Evolutionary conservation across 129 eudicot species (phyloP), one percentile per base, ranked within the genome.

Genomic region (Arctium minus): DNA sequence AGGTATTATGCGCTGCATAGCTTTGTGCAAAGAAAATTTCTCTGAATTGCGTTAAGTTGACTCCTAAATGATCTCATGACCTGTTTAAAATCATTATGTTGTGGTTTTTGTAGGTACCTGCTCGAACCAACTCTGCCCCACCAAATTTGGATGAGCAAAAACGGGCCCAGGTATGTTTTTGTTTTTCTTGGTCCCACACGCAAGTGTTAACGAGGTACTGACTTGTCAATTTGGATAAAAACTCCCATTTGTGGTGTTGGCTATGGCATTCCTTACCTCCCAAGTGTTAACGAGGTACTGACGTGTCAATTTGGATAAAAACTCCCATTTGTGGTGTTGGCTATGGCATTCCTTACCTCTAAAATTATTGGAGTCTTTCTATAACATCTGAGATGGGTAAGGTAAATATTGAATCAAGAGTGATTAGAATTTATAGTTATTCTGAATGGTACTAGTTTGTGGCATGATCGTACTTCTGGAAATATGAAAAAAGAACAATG

Each of bases 61-160:
- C 42, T 70, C 35, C 1, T 13, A 1, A 39, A 17, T 31, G 75
- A 72, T 39, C 5, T 70, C 39, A 17, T 44, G 32, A 62, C 12
- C 50, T 60, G n/a, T 75, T 36, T 2, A 33, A 31, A 77, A 39
- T 50, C 75, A 71, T 56, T 37, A 13, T 80, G 15, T 80, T 48
- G 12, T 69, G 86, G 9, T 77, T 69, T 81, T 40, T 87, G 85
- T 74, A 96, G 99, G 83, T 96, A 67, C 99, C 97, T 73, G 93
- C 97, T 48, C 87, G 97, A 77, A 94, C 98, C 46, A 94, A 80
- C 88, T 94, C 98, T 33, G 98, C 98, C 18, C 98, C 98, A 73
- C 98, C 97, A 35, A 90, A 90, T 80, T 42, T 90, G 89, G 97
- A 89, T 85, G 98, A 94, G 88, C 98, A 90, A 85, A 92, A 89